Evolutionary conservation across 345 rosid species (phyloP), one percentile per base, ranked within the genome.

Genomic region (Citrus glauca): DNA sequence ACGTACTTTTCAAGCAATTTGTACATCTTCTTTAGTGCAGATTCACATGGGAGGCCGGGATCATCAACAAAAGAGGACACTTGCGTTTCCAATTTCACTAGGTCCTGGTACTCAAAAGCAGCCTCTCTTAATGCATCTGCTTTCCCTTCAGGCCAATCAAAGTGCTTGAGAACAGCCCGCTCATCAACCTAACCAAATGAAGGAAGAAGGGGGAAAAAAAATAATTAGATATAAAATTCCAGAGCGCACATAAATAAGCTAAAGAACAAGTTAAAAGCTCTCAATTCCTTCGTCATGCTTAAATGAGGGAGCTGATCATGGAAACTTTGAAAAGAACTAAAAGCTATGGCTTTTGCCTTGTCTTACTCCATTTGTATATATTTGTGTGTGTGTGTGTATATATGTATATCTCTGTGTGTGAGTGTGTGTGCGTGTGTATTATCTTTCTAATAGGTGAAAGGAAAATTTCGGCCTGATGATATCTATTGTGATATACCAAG

Each of bases 141-240:
- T 86, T 96, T 96, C 74, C 98, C 91, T 89, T 96, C 98, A 71
- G 99, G 99, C 98, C 99, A 96, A 38, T 96, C 98, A 78, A 96
- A 96, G 86, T 96, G 99, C 90, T 96, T 96, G 79, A 96, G 93
- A 66, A 96, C 99, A 55, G 98, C 98, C 75, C 97, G 89, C 81
- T 96, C 98, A 82, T 96, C 99, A 81, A 94, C 99, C 99, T 93
- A 78, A 19, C 10, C 63, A 77, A 63, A 77, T 73, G 73, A 71
- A 79, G 32, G 76, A 56, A 65, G 65, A 56, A 53, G n/a, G 27
- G 64, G 42, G 10, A 1, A 7, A 42, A 33, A 42, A 30, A 28
- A 24, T 5, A 28, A 24, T 5, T 20, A 61, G 65, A 28, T 60
- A 76, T 69, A 6, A 69, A 63, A 70, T 57, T 40, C 48, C 55